Conservation (phyloP, 805 yeast species). For the Saccharomycopsis selenospora region DNA sequence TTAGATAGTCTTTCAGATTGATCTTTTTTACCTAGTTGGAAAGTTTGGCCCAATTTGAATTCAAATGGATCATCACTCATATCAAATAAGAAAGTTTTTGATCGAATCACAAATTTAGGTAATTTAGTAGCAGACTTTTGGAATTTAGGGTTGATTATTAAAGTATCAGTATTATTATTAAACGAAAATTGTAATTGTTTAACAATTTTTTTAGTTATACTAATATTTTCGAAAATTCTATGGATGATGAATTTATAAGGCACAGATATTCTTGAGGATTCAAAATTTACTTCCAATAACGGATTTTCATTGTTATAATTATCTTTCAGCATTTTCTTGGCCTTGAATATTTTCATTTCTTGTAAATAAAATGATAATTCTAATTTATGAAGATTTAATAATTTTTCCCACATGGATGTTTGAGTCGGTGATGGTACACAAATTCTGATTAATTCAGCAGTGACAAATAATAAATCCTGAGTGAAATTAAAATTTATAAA, state of each 20-base stretch:
- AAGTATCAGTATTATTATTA: constrained; percentile 32
- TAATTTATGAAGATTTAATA: constrained; percentile 31
- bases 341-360: constrained; percentile 27
- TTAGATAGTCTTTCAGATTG: constrained; percentile 44
- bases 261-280: constrained; percentile 44
- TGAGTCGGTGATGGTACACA: constrained; percentile 48
- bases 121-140: constrained; percentile 38
- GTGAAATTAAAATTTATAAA: background rate
- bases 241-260: constrained; percentile 74
- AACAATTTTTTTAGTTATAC: constrained; percentile 58
- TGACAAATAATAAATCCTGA: constrained; percentile 18
- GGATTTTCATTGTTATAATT: constrained; percentile 23
- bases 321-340: constrained; percentile 20
- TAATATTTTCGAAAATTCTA: constrained; percentile 70
- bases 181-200: constrained; percentile 52
- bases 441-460: constrained; percentile 31
- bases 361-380: background rate
- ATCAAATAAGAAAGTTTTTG: constrained; percentile 52
- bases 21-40: constrained; percentile 58
- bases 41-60: constrained; percentile 55
- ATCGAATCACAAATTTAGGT: constrained; percentile 49
- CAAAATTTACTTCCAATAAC: constrained; percentile 35
- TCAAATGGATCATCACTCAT: constrained; percentile 92
- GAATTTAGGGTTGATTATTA: constrained; percentile 34
- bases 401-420: constrained; percentile 42